Evolutionary conservation across 768 basidiomycete species (phyloP).

Genomic region (Inosperma sp.): DNA sequence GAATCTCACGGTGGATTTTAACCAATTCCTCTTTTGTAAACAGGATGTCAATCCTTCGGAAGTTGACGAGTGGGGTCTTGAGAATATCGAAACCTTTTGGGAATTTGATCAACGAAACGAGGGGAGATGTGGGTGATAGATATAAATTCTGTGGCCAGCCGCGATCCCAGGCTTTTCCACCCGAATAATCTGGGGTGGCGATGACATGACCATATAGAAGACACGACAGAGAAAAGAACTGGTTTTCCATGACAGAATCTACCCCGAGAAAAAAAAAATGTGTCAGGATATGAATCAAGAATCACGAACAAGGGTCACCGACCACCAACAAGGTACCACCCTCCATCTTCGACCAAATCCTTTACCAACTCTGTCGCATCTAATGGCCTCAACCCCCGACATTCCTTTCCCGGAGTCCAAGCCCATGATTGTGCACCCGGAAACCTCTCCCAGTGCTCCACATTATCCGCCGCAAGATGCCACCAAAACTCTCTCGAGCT

Average conservation of each 20-base stretch:
- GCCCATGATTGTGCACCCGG: constrained; percentile 48
- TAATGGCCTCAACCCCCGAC: constrained; percentile 38
- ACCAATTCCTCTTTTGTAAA: constrained; percentile 45
- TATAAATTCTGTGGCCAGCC: constrained; percentile 63
- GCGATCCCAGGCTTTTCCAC: constrained; percentile 52
- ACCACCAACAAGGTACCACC: constrained; percentile 67
- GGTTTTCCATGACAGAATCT: constrained; percentile 70
- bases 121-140: constrained; percentile 52
- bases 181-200: constrained; percentile 58
- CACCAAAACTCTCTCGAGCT: constrained; percentile 57
- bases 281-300: not conserved
- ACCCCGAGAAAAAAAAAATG: not conserved
- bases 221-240: constrained; percentile 72
- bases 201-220: constrained; percentile 60
- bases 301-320: constrained; percentile 1
- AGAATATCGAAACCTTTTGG: constrained; percentile 52
- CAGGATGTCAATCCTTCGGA: constrained; percentile 61
- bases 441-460: constrained; percentile 47
- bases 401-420: constrained; percentile 48
- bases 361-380: constrained; percentile 42
- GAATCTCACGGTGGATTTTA: constrained; percentile 37
- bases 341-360: constrained; percentile 60
- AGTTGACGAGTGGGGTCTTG: constrained; percentile 58
- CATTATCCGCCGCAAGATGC: constrained; percentile 55
- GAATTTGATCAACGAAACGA: constrained; percentile 39